A percentile compares a stretch with the other conserved stretches of the same genome.
Conservation (phyloP, 2,329 filamentous ascomycete genomes). For the Lizonia empirigonia region DNA sequence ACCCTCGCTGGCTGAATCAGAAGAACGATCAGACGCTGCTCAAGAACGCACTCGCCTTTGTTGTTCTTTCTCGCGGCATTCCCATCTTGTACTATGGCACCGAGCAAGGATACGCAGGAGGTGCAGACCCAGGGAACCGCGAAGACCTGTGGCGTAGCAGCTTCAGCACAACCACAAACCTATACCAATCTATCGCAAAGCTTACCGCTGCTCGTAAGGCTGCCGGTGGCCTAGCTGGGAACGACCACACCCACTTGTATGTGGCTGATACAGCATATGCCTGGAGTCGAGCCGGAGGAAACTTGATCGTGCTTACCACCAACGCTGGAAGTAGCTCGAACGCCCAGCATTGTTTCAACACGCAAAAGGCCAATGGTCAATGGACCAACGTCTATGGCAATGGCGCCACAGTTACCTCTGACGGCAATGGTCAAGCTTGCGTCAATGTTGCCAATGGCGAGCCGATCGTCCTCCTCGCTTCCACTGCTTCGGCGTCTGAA, state of each 20-base stretch:
- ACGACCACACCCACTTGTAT: slow-evolving; percentile 55
- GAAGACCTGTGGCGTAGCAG: slow-evolving; percentile 49
- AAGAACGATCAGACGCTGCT: slow-evolving; percentile 45
- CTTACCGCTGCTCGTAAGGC: slow-evolving; percentile 37
- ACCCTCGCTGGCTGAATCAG: slow-evolving; percentile 44
- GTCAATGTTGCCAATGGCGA: slow-evolving; percentile 51
- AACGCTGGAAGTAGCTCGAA: slow-evolving; percentile 51
- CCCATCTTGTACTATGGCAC: slow-evolving; percentile 51
- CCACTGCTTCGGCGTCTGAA: slow-evolving; percentile 13
- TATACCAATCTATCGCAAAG: slow-evolving; percentile 39
- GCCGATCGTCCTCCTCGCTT: slow-evolving; percentile 49
- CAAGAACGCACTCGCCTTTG: slow-evolving; percentile 49
- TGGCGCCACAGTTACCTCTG: slow-evolving; percentile 45
- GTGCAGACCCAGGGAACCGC: slow-evolving; percentile 48
- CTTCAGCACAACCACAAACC: slow-evolving; percentile 39
- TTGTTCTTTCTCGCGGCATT: slow-evolving; percentile 47
- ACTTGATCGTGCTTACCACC: slow-evolving; percentile 54
- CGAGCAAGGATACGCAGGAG: slow-evolving; percentile 47
- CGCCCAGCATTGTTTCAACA: slow-evolving; percentile 52
- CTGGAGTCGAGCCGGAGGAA: slow-evolving; percentile 53
- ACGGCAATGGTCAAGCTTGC: slow-evolving; percentile 52
- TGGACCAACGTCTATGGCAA: slow-evolving; percentile 53
- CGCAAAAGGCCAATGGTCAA: slow-evolving; percentile 44
- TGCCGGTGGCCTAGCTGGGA: slow-evolving; percentile 51
- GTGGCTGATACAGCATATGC: slow-evolving; percentile 53